Base-by-base conservation (phyloP, 208 protist species). In the Crithidia mellificae region DNA sequence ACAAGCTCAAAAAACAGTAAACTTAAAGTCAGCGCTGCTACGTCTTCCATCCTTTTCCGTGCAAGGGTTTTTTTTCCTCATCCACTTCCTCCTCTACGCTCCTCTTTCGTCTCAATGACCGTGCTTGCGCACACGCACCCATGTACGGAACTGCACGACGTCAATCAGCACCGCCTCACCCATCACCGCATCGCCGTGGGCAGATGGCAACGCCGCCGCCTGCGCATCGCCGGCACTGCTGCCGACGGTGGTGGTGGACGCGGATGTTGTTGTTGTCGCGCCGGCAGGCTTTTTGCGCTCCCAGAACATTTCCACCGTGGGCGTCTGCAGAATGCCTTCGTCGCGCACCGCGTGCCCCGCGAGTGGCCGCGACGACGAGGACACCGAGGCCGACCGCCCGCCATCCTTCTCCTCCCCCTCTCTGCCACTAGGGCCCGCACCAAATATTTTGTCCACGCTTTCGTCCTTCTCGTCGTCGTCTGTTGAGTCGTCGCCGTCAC, bases 71-170 rank as follows among this genome's bases (percentile, higher is more conserved):
- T 3, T 47, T 17, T 20, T 17, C 41, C 19, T 47, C 41, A 38
- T 38, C 34, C 11, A 5, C 34, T 11, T 38, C 34, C 34, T 11
- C 34, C 34, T 11, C 69, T 46, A 38, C 34, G 34, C 5, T 5
- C 34, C 5, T 38, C 11, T 11, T 38, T 38, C n/a, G n/a, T n/a
- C n/a, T 38, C 34, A 81, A 24, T 68, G 63, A 11, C 52, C 55
- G 38, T 46, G 64, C 56, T 88, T 84, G 58, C 57, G 70, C 20
- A 88, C 82, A 7, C 69, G 74, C 67, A 91, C 84, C 41, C 59
- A 82, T 17, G 73, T 74, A 20, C 84, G 71, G 63, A 92, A 92
- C 64, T 83, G 88, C 41, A 89, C 82, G 1, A 94, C 78, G 27
- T 94, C 85, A 29, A 94, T 78, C n/a, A 79, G 67, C 32, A 94